phyloP scores from a whole-genome alignment of 2,329 filamentous ascomycete species.

The Penicillium sp. region DNA sequence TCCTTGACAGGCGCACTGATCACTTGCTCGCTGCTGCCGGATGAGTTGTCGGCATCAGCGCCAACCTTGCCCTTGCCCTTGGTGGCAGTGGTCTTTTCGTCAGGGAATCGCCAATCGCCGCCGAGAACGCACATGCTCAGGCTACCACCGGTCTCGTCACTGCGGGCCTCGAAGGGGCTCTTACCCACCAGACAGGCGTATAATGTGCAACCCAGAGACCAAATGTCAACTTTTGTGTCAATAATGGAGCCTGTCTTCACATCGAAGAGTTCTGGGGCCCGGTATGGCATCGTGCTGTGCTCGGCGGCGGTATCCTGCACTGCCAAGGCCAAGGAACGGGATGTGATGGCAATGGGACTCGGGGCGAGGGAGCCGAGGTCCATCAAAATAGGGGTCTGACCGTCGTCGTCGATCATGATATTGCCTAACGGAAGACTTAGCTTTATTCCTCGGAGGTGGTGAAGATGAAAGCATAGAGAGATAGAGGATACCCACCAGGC shows the following conservation, averaged over 20 bases:
- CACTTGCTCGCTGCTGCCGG: conserved; percentile 52
- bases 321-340: conserved; percentile 84
- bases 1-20: conserved; percentile 86
- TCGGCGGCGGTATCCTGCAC: conserved; percentile 95
- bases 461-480: not conserved
- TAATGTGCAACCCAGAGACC: conserved; percentile 96
- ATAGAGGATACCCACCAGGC: conserved; percentile 67
- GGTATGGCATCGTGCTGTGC: conserved; percentile 98
- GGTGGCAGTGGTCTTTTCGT: conserved; percentile 71
- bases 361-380: conserved; percentile 91
- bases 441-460: not conserved
- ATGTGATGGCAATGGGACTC: conserved; percentile 87
- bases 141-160: conserved; percentile 93
- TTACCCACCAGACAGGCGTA: conserved; percentile 97
- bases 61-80: conserved; percentile 61
- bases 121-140: conserved; percentile 90
- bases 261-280: conserved; percentile 96
- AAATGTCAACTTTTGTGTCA: conserved; percentile 97
- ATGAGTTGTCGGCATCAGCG: conserved; percentile 28
- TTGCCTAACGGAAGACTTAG: conserved; percentile 64
- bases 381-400: conserved; percentile 90
- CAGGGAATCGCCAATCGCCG: conserved; percentile 95
- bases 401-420: conserved; percentile 97
- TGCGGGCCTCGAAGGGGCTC: conserved; percentile 93
- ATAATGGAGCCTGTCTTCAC: conserved; percentile 91